Conservation (phyloP, 805 yeast genomes). For the Candida koratica region DNA sequence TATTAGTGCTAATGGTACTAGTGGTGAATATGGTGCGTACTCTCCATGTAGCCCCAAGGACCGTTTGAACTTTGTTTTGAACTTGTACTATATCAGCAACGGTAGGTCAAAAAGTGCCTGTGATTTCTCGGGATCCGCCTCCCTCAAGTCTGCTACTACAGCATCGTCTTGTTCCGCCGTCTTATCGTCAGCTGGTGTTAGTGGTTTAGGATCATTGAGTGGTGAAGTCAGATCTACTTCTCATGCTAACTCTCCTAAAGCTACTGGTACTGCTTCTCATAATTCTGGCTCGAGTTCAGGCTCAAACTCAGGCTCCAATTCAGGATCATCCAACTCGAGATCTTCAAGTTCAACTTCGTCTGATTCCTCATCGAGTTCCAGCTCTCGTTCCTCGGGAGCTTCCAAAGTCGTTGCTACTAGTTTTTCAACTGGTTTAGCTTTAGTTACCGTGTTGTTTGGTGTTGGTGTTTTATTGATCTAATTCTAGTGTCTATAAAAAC, state of each 20-base stretch:
- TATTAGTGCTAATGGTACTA: slow-evolving; percentile 34
- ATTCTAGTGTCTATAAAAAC: too few relatives aligned
- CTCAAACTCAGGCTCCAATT: slow-evolving; percentile 14
- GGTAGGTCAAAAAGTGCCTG: slow-evolving; percentile 28
- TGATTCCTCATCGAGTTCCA: too few relatives aligned
- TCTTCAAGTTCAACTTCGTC: slow-evolving; percentile 17
- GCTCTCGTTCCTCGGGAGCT: too few relatives aligned
- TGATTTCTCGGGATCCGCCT: slow-evolving; percentile 38
- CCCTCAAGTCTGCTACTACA: slow-evolving; percentile 29
- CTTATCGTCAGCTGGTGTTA: slow-evolving; percentile 62
- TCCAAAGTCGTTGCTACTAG: slow-evolving; percentile 11
- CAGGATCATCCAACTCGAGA: slow-evolving; percentile 17
- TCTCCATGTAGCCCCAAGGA: slow-evolving; percentile 36
- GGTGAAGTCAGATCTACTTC: slow-evolving; percentile 25
- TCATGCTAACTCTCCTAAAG: slow-evolving; percentile 22
- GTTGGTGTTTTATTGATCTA: slow-evolving; percentile 14
- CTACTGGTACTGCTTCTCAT: slow-evolving; percentile 21
- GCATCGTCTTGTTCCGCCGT: slow-evolving; percentile 52
- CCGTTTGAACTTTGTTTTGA: slow-evolving; percentile 36
- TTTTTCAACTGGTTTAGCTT: slow-evolving; percentile 13
- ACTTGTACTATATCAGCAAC: slow-evolving; percentile 35
- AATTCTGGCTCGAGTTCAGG: slow-evolving; percentile 22
- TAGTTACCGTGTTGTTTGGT: slow-evolving; percentile 13
- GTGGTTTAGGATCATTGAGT: slow-evolving; percentile 59
- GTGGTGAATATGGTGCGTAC: slow-evolving; percentile 40